Percentiles rank a stretch among this genome's conserved stretches.
Evolutionary conservation across 257 asterid species (phyloP).

Genomic region (Solanum pinnatisectum): DNA sequence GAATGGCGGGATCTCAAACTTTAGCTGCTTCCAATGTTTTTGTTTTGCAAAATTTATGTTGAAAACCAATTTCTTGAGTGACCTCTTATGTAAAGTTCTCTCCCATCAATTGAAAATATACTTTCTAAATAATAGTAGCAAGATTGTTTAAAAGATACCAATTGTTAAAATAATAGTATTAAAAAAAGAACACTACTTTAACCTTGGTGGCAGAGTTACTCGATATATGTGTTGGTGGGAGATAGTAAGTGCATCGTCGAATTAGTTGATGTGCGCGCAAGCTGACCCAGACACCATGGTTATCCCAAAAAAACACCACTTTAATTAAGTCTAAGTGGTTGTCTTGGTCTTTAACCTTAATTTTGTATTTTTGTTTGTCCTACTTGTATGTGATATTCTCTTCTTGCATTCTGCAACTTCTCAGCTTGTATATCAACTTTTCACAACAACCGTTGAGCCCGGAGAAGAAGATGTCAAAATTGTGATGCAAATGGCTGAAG

Average conservation of each 20-base stretch:
- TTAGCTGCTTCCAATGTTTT: background rate
- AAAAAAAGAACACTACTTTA: background rate
- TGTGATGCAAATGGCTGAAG: conserved; percentile 99
- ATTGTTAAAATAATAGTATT: background rate
- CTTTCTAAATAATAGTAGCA: background rate
- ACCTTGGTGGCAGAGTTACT: background rate
- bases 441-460: conserved; percentile 63
- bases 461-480: conserved; percentile 84
- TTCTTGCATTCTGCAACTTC: conserved; percentile 12
- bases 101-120: background rate
- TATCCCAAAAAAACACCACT: background rate
- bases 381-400: background rate
- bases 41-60: background rate
- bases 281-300: too few species aligned
- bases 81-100: background rate
- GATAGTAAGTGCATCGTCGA: background rate
- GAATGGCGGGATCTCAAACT: background rate
- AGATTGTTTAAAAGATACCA: background rate
- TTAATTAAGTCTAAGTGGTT: background rate
- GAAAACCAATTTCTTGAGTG: background rate
- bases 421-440: conserved; percentile 94
- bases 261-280: background rate
- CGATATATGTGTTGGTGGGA: background rate
- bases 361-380: background rate
- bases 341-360: background rate